Evolutionary conservation across 768 basidiomycete genomes (phyloP).

Genomic region (Amylocystis lapponica): DNA sequence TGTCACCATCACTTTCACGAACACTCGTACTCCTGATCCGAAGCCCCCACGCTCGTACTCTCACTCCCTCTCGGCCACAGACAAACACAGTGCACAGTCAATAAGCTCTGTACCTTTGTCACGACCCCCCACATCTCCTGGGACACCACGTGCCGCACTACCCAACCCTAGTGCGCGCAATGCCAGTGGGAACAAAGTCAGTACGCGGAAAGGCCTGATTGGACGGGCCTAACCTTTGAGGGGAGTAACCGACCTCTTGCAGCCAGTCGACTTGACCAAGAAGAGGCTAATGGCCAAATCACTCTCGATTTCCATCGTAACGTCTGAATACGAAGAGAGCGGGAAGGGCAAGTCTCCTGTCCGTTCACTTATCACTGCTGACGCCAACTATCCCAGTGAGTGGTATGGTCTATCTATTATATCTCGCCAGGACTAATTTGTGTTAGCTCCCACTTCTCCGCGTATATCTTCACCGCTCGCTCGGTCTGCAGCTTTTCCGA

Average conservation of each 20-base stretch:
- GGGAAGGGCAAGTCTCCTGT: constrained; percentile 15
- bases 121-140: constrained; percentile 79
- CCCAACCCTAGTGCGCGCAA: constrained; percentile 25
- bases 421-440: neutral
- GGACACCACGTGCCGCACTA: constrained; percentile 40
- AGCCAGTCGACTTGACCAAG: constrained; percentile 19
- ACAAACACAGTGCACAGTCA: constrained; percentile 71
- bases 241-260: constrained; percentile 22
- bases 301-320: constrained; percentile 57
- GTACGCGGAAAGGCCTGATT: constrained; percentile 46
- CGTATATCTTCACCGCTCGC: constrained; percentile 37
- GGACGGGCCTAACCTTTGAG: constrained; percentile 33
- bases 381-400: constrained; percentile 10
- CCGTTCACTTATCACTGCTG: constrained; percentile 1
- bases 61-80: constrained; percentile 45
- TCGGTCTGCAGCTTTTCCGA: constrained; percentile 36
- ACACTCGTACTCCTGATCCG: constrained; percentile 53
- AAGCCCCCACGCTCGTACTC: constrained; percentile 32
- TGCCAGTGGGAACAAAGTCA: constrained; percentile 4
- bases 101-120: constrained; percentile 80
- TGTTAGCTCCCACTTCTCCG: constrained; percentile 9
- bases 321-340: constrained; percentile 34
- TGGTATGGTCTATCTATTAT: neutral
- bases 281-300: constrained; percentile 45
- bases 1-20: constrained; percentile 83